Evolutionary conservation across 495 filamentous ascomycete genomes (phyloP).

Genomic region (Geoglossum glabrum): DNA sequence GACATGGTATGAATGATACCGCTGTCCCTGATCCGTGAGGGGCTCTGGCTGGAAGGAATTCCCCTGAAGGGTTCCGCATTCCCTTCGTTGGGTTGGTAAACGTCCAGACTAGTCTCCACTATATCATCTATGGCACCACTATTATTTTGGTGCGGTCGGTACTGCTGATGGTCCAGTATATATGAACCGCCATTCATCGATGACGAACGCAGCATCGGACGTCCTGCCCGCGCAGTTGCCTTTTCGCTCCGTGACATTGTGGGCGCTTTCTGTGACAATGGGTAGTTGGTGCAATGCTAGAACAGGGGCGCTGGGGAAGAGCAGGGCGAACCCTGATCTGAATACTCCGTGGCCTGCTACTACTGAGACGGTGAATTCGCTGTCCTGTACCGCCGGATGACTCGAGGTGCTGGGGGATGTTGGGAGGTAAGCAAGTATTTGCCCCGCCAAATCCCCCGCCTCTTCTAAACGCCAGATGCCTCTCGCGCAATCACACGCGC

Average conservation of each 20-base stretch:
- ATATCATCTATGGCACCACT: neutral
- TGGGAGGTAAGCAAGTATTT: no score
- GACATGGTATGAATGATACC: conserved; percentile 34
- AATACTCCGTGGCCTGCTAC: no score
- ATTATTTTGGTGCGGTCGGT: conserved; percentile 33
- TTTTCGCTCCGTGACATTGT: neutral
- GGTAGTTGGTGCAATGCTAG: neutral
- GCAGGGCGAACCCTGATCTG: no score
- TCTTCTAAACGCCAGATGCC: no score
- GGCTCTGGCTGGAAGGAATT: neutral
- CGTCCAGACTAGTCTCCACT: conserved; percentile 19
- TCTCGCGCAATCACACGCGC: no score
- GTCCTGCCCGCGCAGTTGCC: neutral
- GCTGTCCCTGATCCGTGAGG: conserved; percentile 27
- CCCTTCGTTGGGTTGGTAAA: conserved; percentile 23
- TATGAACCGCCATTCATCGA: conserved; percentile 46
- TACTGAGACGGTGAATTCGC: no score
- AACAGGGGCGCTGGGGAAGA: no score
- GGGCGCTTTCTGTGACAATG: neutral
- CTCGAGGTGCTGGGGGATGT: no score
- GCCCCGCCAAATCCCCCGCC: no score
- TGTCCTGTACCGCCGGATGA: no score
- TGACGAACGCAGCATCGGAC: neutral
- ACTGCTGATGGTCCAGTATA: conserved; percentile 54
- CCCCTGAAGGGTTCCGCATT: conserved; percentile 15